These are phyloP conservation scores for Boletus vinaceobasis DNA, from an alignment of 768 basidiomycete genomes.

Conservation along the genomic window DNA sequence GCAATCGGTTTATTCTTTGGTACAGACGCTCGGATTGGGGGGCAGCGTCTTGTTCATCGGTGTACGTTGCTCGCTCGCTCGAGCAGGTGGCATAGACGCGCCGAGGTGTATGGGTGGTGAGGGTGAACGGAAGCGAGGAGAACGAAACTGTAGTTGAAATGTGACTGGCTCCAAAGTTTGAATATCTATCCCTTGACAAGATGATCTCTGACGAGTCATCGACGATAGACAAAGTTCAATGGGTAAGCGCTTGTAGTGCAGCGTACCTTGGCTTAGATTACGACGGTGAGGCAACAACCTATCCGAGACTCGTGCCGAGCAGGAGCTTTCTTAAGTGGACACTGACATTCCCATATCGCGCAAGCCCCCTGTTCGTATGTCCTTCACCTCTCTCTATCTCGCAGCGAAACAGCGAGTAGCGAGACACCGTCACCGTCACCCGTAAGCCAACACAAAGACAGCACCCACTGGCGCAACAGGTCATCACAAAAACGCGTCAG, in stretches of 20 bases:
- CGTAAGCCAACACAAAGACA: constrained; percentile 42
- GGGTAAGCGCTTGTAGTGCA: neutral
- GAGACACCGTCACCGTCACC: constrained; percentile 39
- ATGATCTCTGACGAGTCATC: neutral
- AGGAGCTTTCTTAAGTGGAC: too few relatives aligned
- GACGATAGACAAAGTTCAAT: neutral
- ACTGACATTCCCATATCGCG: too few relatives aligned
- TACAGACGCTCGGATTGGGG: constrained; percentile 9
- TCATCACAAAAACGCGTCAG: neutral
- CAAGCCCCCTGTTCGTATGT: too few relatives aligned
- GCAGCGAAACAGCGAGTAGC: constrained; percentile 41
- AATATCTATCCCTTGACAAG: neutral
- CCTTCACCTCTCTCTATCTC: neutral
- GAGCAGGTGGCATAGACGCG: too few relatives aligned
- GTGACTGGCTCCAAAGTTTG: neutral
- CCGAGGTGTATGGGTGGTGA: too few relatives aligned
- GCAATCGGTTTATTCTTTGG: neutral
- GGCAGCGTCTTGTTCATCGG: constrained; percentile 7
- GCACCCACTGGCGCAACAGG: constrained; percentile 45
- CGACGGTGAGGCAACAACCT: too few relatives aligned
- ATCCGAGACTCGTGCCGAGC: too few relatives aligned
- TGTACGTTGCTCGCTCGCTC: constrained; percentile 10
- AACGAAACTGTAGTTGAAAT: neutral
- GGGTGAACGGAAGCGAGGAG: too few relatives aligned
- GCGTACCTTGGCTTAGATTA: too few relatives aligned